Conservation (phyloP, 2,329 filamentous ascomycete species). For the Fusarium sp. region DNA sequence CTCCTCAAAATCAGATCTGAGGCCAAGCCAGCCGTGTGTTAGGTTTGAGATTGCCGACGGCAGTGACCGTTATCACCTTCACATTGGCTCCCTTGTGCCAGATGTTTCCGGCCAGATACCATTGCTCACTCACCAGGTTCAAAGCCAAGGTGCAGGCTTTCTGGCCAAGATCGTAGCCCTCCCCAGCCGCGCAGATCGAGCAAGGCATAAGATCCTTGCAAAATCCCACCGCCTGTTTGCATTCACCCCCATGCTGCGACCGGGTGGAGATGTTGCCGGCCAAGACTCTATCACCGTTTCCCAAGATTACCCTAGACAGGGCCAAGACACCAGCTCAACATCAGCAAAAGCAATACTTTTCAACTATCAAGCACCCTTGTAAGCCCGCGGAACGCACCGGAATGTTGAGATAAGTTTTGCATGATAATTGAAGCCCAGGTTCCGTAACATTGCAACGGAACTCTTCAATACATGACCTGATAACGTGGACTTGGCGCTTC, state of each 20-base stretch:
- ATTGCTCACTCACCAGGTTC: too few relatives aligned
- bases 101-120: too few relatives aligned
- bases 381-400: too few relatives aligned
- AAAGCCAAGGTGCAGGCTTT: background rate
- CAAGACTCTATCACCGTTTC: constrained; percentile 10
- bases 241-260: background rate
- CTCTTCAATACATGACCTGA: too few relatives aligned
- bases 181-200: background rate
- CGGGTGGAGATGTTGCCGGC: constrained; percentile 14
- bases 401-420: background rate
- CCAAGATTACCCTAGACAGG: constrained; percentile 3
- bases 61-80: background rate
- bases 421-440: too few relatives aligned
- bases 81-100: background rate
- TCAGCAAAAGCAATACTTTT: too few relatives aligned
- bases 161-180: background rate
- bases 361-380: too few relatives aligned
- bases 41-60: constrained; percentile 8
- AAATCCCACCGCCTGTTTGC: constrained; percentile 8
- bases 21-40: constrained; percentile 10
- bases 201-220: background rate
- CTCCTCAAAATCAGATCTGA: background rate
- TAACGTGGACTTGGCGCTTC: too few relatives aligned
- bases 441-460: too few relatives aligned
- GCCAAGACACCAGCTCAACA: constrained; percentile 7